Percentiles rank a stretch among this genome's conserved stretches.
Evolutionary conservation across 2,329 filamentous ascomycete species (phyloP).

Genomic region (Emericellopsis cladophorae): DNA sequence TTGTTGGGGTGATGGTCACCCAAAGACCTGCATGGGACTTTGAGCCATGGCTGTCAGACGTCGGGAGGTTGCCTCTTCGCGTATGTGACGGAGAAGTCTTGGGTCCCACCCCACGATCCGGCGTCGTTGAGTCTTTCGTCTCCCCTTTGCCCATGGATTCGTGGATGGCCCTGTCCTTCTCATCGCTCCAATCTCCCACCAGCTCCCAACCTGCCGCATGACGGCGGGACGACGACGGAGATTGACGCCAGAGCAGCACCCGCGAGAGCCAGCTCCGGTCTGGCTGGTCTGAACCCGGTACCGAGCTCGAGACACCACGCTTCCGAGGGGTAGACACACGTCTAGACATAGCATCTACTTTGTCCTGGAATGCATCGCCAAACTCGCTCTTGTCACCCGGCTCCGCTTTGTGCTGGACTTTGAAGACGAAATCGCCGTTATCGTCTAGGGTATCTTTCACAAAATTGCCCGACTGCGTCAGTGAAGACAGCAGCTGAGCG

Average conservation of each 20-base stretch:
- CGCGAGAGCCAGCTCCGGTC: constrained; percentile 27
- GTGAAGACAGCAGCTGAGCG: constrained; percentile 78
- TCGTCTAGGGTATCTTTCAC: constrained; percentile 48
- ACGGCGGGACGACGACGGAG: constrained; percentile 7
- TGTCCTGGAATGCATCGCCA: constrained; percentile 2
- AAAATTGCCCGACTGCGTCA: constrained; percentile 60
- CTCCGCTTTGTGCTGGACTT: constrained; percentile 28
- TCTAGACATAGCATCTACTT: neutral
- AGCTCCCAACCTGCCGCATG: constrained; percentile 48
- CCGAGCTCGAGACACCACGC: neutral
- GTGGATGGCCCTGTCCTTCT: constrained; percentile 28
- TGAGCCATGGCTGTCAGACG: constrained; percentile 8
- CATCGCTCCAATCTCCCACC: constrained; percentile 52
- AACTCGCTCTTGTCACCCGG: constrained; percentile 22
- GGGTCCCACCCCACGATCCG: constrained; percentile 71
- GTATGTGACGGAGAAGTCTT: constrained; percentile 51
- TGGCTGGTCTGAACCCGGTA: too few relatives aligned
- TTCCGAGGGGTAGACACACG: neutral
- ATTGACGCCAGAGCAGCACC: constrained; percentile 22
- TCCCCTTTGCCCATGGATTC: constrained; percentile 11
- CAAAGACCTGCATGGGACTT: constrained; percentile 60
- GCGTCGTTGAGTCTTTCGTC: constrained; percentile 26
- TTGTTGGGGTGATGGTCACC: constrained; percentile 92
- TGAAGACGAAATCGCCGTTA: constrained; percentile 42
- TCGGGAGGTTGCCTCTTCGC: constrained; percentile 5